Evolutionary conservation across 345 rosid genomes (phyloP).

Genomic region (Syzygium jambos): DNA sequence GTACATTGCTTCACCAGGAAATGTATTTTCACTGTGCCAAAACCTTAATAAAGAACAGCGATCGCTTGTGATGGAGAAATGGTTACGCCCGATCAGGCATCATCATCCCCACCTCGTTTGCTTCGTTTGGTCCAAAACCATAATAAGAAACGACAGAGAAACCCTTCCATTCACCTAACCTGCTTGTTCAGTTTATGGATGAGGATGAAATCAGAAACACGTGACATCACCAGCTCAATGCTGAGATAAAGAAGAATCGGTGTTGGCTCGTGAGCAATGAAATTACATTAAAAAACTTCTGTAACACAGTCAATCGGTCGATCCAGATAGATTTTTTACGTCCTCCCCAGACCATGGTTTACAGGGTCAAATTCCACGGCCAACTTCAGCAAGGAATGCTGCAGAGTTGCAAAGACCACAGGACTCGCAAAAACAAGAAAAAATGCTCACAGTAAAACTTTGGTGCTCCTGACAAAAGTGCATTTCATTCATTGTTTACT

Average conservation of each 20-base stretch:
- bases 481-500: background rate
- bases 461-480: background rate
- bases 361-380: background rate
- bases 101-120: background rate
- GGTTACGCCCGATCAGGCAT: background rate
- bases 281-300: background rate
- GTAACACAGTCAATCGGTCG: background rate
- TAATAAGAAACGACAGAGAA: background rate
- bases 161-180: background rate
- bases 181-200: background rate
- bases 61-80: background rate
- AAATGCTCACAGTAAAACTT: background rate
- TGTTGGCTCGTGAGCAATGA: background rate
- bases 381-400: background rate
- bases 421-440: background rate
- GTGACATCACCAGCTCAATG: background rate
- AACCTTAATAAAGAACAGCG: background rate
- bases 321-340: background rate
- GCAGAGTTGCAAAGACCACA: background rate
- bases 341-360: background rate
- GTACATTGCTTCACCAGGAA: conserved; percentile 1
- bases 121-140: background rate
- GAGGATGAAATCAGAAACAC: background rate
- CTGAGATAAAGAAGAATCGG: background rate
- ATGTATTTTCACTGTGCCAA: conserved; percentile 18